A percentile compares a stretch with the other conserved stretches of the same genome.
phyloP scores from a whole-genome alignment of 306 rosid species.

The Mimosa pudica region DNA sequence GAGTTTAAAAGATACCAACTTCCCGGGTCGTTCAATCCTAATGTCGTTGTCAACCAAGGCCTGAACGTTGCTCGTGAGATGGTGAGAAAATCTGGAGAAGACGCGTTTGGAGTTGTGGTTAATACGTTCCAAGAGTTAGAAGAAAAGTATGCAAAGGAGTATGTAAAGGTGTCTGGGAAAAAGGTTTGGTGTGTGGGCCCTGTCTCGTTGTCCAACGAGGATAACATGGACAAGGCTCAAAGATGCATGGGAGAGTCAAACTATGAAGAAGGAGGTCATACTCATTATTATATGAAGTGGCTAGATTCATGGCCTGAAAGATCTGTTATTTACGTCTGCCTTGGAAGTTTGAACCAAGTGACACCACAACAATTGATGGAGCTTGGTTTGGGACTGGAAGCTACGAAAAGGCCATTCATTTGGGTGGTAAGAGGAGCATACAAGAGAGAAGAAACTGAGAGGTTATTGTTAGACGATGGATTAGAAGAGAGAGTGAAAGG shows the following conservation, averaged over 20 bases:
- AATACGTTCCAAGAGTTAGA: conserved; percentile 56
- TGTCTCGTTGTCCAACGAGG: conserved; percentile 39
- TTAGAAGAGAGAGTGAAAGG: conserved; percentile 52
- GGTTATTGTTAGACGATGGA: conserved; percentile 38
- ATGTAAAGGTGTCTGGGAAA: neutral
- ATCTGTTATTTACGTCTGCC: conserved; percentile 54
- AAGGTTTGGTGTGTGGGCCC: conserved; percentile 64
- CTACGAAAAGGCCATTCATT: conserved; percentile 58
- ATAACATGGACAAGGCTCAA: conserved; percentile 36
- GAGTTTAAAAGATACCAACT: conserved; percentile 36
- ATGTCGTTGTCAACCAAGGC: neutral
- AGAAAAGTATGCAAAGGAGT: conserved; percentile 34
- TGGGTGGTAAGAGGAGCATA: conserved; percentile 58
- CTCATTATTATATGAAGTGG: conserved; percentile 46
- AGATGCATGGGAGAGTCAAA: conserved; percentile 44
- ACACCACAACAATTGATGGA: conserved; percentile 46
- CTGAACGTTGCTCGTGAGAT: conserved; percentile 8
- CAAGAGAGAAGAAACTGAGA: conserved; percentile 32
- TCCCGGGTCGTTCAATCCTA: conserved; percentile 8
- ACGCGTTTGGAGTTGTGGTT: conserved; percentile 44
- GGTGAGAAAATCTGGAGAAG: neutral
- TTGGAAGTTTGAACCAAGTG: conserved; percentile 54
- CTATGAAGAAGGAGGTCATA: conserved; percentile 19
- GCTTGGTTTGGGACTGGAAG: conserved; percentile 61
- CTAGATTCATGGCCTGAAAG: conserved; percentile 48